These are phyloP conservation scores for Hura crepitans DNA, from an alignment of 441 rosid genomes.

Conservation along the genomic window DNA sequence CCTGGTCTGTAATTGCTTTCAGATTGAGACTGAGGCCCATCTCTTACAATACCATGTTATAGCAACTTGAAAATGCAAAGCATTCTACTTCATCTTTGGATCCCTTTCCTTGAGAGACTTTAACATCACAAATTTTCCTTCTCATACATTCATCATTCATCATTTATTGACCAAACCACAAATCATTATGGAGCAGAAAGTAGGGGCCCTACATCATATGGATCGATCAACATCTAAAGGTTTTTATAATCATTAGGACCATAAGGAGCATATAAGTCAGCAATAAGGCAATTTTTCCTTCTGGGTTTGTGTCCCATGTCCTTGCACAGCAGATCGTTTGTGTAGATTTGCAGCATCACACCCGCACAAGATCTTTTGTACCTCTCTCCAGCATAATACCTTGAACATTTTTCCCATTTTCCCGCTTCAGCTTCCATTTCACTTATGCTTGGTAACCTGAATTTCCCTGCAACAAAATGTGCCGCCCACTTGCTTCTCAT, in stretches of 20 bases:
- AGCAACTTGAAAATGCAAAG: constrained; percentile 37
- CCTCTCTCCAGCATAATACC: constrained; percentile 14
- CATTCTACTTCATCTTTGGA: constrained; percentile 24
- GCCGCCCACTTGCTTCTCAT: constrained; percentile 37
- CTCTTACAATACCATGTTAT: constrained; percentile 31
- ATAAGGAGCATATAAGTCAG: constrained; percentile 34
- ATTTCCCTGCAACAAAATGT: constrained; percentile 35
- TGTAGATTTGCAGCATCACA: constrained; percentile 31
- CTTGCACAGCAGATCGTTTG: constrained; percentile 36
- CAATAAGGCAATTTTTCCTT: constrained; percentile 33
- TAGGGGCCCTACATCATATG: too few species aligned
- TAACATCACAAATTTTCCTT: constrained; percentile 21
- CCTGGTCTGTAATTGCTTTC: background rate
- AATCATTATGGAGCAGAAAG: too few species aligned
- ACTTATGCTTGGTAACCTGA: constrained; percentile 32
- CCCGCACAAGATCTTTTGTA: constrained; percentile 30
- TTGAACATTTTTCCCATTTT: constrained; percentile 34
- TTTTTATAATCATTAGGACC: constrained; percentile 30
- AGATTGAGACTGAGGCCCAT: too few species aligned
- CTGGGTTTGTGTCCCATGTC: constrained; percentile 39
- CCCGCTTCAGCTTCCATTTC: constrained; percentile 36
- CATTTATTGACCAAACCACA: too few species aligned
- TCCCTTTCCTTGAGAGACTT: constrained; percentile 25
- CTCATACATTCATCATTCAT: too few species aligned
- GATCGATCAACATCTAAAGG: too few species aligned